Conservation (phyloP, 495 filamentous ascomycete genomes). For the Talaromyces borbonicus region DNA sequence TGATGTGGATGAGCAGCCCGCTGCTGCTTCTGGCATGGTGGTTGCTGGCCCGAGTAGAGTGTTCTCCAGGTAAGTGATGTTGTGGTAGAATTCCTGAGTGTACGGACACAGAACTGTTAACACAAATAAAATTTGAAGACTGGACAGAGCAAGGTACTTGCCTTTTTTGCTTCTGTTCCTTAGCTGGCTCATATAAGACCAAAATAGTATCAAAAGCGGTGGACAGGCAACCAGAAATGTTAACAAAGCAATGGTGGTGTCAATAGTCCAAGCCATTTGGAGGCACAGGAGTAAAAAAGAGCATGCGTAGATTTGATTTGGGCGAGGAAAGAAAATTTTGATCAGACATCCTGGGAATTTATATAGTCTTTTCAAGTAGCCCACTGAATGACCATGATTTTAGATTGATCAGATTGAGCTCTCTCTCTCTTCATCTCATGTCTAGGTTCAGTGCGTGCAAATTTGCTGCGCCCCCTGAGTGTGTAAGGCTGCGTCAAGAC, state of each 20-base stretch:
- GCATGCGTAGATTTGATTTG: not conserved
- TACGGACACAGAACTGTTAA: not conserved
- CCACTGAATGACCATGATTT: too few relatives aligned
- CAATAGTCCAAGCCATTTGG: not conserved
- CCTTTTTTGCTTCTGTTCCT: not conserved
- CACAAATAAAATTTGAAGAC: not conserved
- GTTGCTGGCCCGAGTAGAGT: not conserved
- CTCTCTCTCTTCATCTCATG: too few relatives aligned
- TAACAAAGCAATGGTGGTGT: not conserved
- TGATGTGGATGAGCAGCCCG: not conserved
- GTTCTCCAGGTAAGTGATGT: not conserved
- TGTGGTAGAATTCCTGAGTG: not conserved
- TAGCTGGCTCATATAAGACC: not conserved
- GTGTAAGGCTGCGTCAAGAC: too few relatives aligned
- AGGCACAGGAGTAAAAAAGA: not conserved
- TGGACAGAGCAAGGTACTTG: not conserved
- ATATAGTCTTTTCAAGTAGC: too few relatives aligned
- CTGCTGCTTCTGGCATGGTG: not conserved
- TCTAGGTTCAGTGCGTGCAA: too few relatives aligned
- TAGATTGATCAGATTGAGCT: too few relatives aligned
- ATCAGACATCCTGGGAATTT: not conserved
- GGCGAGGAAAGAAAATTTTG: not conserved
- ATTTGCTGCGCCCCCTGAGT: too few relatives aligned
- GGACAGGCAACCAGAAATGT: not conserved
- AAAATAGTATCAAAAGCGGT: not conserved